phyloP scores from a whole-genome alignment of 805 yeast genomes.

The Pichia californica region DNA sequence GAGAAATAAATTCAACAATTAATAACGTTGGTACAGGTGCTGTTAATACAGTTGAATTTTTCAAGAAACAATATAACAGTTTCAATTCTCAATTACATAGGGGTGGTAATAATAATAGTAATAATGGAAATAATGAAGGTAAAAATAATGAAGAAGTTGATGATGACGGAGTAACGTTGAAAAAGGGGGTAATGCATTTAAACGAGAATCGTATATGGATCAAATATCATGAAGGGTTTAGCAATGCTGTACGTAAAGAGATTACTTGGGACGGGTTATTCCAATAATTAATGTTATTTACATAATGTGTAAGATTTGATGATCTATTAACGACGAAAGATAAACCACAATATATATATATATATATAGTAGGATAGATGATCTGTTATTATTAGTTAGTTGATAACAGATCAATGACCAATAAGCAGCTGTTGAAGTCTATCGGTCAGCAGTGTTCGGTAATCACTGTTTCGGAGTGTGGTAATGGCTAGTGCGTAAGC shows the following conservation, averaged over 20 bases:
- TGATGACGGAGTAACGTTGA: not conserved
- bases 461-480: no score
- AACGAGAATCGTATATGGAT: slow-evolving; percentile 59
- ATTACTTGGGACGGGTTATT: slow-evolving; percentile 72
- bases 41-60: slow-evolving; percentile 30
- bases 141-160: not conserved
- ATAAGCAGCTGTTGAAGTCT: no score
- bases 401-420: no score
- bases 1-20: slow-evolving; percentile 3
- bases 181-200: slow-evolving; percentile 16
- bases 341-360: no score
- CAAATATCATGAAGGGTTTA: slow-evolving; percentile 86
- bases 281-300: not conserved
- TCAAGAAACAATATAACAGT: slow-evolving; percentile 37
- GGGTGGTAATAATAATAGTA: not conserved
- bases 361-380: no score
- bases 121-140: not conserved
- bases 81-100: slow-evolving; percentile 10
- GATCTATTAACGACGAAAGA: no score
- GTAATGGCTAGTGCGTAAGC: no score
- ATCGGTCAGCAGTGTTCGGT: no score
- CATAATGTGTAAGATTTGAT: no score
- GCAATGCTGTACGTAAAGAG: slow-evolving; percentile 83
- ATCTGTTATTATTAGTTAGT: no score
- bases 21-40: not conserved